Evolutionary conservation across 352 stramenopile species (phyloP).

Genomic region (Pythium scleroteichum): DNA sequence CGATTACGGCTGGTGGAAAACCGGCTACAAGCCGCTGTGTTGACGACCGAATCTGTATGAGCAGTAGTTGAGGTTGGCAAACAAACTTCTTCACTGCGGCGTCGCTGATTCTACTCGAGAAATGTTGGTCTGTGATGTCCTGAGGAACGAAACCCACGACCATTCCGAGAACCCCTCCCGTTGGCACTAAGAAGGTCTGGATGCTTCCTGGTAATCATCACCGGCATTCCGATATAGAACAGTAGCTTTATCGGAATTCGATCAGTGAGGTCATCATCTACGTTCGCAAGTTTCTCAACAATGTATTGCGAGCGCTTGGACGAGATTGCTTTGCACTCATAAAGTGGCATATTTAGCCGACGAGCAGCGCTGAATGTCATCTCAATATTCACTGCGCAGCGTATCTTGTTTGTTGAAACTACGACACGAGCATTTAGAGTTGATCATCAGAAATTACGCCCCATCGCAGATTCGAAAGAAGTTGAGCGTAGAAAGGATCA

Average conservation of each 20-base stretch:
- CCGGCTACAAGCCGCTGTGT: no score
- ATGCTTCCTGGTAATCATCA: neutral
- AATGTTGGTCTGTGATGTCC: no score
- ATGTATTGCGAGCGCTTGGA: neutral
- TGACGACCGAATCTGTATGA: no score
- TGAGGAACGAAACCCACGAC: neutral
- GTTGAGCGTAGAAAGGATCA: constrained; percentile 3
- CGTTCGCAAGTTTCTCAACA: constrained; percentile 1
- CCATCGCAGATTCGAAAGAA: constrained; percentile 4
- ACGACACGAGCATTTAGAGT: constrained; percentile 7
- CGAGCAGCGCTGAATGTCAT: constrained; percentile 2
- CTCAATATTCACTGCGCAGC: constrained; percentile 3
- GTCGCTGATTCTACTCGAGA: no score
- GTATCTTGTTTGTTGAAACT: constrained; percentile 7
- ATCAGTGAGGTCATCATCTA: neutral
- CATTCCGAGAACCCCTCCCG: neutral
- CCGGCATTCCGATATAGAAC: neutral
- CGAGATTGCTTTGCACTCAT: neutral
- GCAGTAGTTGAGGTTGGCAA: no score
- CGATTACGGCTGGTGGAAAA: no score
- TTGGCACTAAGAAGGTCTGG: neutral
- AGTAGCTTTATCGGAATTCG: neutral
- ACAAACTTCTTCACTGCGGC: no score
- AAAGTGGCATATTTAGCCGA: neutral
- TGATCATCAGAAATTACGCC: neutral